phyloP scores from a whole-genome alignment of 1,284 basidiomycete species.

The Ustilago tritici region DNA sequence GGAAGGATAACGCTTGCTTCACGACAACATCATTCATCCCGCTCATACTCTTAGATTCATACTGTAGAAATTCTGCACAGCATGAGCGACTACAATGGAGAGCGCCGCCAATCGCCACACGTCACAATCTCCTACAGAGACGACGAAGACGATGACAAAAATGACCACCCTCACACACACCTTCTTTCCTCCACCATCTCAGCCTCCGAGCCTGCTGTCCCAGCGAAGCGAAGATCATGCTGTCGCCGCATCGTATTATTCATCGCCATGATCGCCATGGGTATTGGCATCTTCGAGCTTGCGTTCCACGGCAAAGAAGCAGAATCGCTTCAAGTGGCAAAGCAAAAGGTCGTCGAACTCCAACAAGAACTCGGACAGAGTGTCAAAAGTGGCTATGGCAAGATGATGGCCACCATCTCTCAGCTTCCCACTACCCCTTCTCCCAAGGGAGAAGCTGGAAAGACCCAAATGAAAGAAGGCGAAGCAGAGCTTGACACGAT shows the following conservation, averaged over 20 bases:
- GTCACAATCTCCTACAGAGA: constrained; percentile 25
- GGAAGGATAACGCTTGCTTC: not conserved
- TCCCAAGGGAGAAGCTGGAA: no score
- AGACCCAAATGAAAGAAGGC: not conserved
- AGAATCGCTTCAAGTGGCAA: constrained; percentile 20
- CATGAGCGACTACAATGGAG: constrained; percentile 2
- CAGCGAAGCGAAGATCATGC: not conserved
- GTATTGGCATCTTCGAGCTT: constrained; percentile 22
- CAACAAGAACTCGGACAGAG: constrained; percentile 11
- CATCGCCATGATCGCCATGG: constrained; percentile 17
- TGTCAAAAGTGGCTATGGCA: constrained; percentile 10
- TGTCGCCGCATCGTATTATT: constrained; percentile 9
- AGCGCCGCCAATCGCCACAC: constrained; percentile 7
- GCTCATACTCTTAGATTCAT: not conserved
- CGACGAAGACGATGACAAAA: constrained; percentile 14
- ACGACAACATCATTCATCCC: not conserved
- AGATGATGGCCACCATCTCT: constrained; percentile 8
- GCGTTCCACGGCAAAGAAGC: constrained; percentile 33
- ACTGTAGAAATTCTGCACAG: not conserved
- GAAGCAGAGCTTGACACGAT: constrained; percentile 10
- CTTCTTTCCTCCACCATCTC: constrained; percentile 12
- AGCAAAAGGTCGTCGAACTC: constrained; percentile 16
- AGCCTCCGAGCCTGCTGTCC: not conserved
- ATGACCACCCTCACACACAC: constrained; percentile 6
- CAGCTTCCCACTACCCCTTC: not conserved